phyloP scores from a whole-genome alignment of 805 yeast species.

The Pichia deserticola region DNA sequence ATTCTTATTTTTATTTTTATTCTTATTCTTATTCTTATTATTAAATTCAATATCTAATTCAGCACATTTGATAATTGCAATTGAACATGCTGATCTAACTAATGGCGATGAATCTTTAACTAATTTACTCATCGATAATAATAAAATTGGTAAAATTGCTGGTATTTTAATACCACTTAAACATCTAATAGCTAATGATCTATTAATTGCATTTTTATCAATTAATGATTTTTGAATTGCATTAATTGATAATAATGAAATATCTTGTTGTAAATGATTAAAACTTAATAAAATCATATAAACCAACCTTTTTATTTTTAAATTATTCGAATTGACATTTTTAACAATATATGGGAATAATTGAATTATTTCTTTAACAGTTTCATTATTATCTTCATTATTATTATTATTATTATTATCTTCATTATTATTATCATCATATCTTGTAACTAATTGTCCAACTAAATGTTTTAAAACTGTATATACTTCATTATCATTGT shows the following conservation, averaged over 20 bases:
- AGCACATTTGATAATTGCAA: slow-evolving; percentile 58
- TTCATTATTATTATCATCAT: background rate
- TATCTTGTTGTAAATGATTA: slow-evolving; percentile 80
- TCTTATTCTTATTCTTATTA: slow-evolving; percentile 13
- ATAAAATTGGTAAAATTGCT: slow-evolving; percentile 71
- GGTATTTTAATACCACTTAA: slow-evolving; percentile 78
- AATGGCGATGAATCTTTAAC: slow-evolving; percentile 63
- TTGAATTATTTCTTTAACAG: slow-evolving; percentile 34
- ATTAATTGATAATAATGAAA: slow-evolving; percentile 84
- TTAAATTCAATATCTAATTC: slow-evolving; percentile 24
- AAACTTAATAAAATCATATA: slow-evolving; percentile 65
- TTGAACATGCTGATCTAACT: slow-evolving; percentile 75
- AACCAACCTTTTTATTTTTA: slow-evolving; percentile 67
- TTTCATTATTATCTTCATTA: slow-evolving; percentile 1
- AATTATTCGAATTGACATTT: slow-evolving; percentile 62
- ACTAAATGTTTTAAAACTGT: slow-evolving; percentile 54
- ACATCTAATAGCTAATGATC: slow-evolving; percentile 71
- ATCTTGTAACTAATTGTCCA: slow-evolving; percentile 30
- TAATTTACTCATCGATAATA: slow-evolving; percentile 64
- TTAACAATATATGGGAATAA: slow-evolving; percentile 85
- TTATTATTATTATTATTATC: background rate
- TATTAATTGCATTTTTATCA: slow-evolving; percentile 58
- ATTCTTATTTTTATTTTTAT: slow-evolving; percentile 9
- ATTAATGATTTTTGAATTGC: slow-evolving; percentile 79
- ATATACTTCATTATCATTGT: slow-evolving; percentile 56